Evolutionary conservation across 371 early-diverging fungal species (phyloP), one percentile per base, ranked within the genome.

Genomic region (Smittium culicis): DNA sequence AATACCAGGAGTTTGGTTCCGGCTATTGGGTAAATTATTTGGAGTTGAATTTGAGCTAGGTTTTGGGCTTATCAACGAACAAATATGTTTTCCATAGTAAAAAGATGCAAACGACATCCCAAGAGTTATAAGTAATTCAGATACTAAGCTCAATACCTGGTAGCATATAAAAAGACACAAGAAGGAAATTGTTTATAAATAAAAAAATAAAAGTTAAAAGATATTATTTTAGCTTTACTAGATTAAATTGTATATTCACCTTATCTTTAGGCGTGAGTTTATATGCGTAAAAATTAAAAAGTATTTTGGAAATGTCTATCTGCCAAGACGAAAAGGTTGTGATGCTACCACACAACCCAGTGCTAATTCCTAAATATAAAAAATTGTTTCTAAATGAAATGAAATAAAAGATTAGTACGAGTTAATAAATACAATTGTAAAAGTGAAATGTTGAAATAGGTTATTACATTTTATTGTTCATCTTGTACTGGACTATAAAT

Each of bases 321-420:
- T 82, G 85, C 89, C 89, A 91, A 0, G 89, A 85, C 16, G 91
- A 91, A 68, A 91, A 92, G 0, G 90, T 89, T 0, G 92, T 92
- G 17, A 92, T 86, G 0, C 91, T 89, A 0, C 92, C 92, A 70
- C 92, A 92, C 25, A 92, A 80, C 0, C 92, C 92, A 11, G 87
- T 84, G 1, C 85, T 78, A 5, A 90, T 63, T 0, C 81, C 89
- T 1, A 81, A 70, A 64, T 86, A 82, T 1, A 85, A 62, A 24
- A 88, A 68, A 1, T 76, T 71, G 57, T 76, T 71, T 25, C n/a
- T 58, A 61, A 54, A 34, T 5, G 5, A 5, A 27, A 64, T 3
- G 11, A 64, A 55, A 64, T 11, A 34, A 27, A 33, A 17, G n/a
- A n/a, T n/a, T n/a, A n/a, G n/a, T n/a, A n/a, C n/a, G n/a, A n/a